Conservation (phyloP, 2,329 filamentous ascomycete species). For the Elsinoe fawcettii region DNA sequence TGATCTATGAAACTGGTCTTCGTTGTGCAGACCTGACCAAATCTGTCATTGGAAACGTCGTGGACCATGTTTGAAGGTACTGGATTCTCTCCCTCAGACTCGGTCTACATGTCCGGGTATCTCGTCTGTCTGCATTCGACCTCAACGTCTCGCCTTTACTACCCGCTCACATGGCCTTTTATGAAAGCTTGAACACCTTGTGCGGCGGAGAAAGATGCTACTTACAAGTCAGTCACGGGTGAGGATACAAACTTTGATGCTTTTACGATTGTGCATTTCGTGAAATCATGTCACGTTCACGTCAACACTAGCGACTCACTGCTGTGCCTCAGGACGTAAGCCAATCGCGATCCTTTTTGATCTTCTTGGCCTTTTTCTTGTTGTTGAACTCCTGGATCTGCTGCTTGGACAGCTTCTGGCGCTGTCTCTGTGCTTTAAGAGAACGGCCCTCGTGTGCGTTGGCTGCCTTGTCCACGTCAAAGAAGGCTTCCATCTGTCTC, state of each 20-base stretch:
- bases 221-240: constrained; percentile 3
- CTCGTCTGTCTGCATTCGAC: not conserved
- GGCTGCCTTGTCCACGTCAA: constrained; percentile 89
- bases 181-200: not conserved
- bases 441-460: constrained; percentile 86
- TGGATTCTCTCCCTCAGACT: not conserved
- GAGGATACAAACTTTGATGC: constrained; percentile 1
- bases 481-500: constrained; percentile 88
- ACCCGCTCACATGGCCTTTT: not conserved
- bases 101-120: not conserved
- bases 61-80: not conserved
- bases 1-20: constrained; percentile 8
- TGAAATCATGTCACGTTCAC: not conserved
- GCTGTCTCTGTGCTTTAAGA: constrained; percentile 79
- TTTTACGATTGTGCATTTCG: constrained; percentile 9
- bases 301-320: constrained; percentile 14
- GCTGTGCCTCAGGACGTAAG: constrained; percentile 60
- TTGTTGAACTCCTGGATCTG: constrained; percentile 89
- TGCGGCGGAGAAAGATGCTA: not conserved
- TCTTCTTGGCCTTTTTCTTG: constrained; percentile 80
- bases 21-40: not conserved
- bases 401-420: constrained; percentile 74
- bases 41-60: constrained; percentile 9
- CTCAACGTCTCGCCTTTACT: not conserved
- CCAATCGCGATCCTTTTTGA: constrained; percentile 91